A percentile compares a stretch with the other conserved stretches of the same genome.
phyloP scores from a whole-genome alignment of 2,329 filamentous ascomycete genomes.

The Thielaviopsis populi region DNA sequence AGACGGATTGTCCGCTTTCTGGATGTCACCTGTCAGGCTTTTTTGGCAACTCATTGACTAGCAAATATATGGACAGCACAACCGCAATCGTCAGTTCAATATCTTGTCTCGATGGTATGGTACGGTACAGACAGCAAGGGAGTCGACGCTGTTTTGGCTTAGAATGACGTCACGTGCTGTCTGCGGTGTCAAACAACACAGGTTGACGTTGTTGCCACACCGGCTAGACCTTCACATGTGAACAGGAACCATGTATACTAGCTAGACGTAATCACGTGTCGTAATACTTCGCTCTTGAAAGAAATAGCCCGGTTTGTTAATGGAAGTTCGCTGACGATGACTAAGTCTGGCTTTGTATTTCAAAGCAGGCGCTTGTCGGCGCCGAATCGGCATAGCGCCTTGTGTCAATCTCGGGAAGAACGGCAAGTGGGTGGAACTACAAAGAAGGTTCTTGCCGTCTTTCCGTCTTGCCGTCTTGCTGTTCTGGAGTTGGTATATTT shows the following conservation, averaged over 20 bases:
- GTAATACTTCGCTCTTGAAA: background rate
- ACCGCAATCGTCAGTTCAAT: background rate
- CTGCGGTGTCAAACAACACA: too few species aligned
- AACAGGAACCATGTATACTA: background rate
- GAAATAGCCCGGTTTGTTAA: conserved; percentile 2
- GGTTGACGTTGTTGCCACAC: too few species aligned
- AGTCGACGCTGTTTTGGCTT: background rate
- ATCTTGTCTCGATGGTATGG: background rate
- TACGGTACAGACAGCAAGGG: background rate
- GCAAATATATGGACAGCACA: too few species aligned
- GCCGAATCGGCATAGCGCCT: background rate
- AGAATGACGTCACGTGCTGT: background rate
- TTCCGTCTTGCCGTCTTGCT: background rate
- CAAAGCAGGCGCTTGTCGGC: background rate
- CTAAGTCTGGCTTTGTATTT: background rate
- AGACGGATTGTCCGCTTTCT: conserved; percentile 2
- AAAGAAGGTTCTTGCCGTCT: background rate
- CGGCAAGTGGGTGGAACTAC: background rate
- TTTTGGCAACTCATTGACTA: background rate
- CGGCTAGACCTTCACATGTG: too few species aligned
- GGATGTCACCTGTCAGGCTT: background rate
- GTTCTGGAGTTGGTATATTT: too few species aligned
- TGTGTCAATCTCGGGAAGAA: background rate
- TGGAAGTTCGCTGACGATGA: background rate
- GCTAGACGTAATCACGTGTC: background rate